These are phyloP conservation scores for Crithidia bombi DNA, from an alignment of 208 protist genomes.

Conservation along the genomic window DNA sequence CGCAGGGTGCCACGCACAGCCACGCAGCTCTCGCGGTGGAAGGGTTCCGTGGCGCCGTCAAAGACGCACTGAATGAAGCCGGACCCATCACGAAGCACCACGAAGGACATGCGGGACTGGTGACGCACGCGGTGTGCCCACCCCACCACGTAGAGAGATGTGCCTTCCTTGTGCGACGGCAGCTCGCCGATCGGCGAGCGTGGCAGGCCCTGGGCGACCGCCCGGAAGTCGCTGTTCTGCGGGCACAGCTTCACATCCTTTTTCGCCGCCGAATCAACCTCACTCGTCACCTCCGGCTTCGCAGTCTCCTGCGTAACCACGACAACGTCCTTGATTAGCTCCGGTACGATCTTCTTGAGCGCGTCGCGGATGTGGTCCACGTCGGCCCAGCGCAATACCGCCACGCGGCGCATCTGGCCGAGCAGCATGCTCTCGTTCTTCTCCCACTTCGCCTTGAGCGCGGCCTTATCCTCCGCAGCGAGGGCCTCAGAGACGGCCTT, in stretches of 20 bases:
- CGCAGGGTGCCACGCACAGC: conserved; percentile 77
- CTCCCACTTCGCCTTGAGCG: conserved; percentile 71
- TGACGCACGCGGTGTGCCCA: conserved; percentile 96
- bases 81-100: conserved; percentile 96
- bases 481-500: conserved; percentile 64
- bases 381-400: conserved; percentile 80
- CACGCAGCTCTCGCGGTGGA: conserved; percentile 90
- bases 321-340: conserved; percentile 60
- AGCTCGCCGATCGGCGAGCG: conserved; percentile 60
- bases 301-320: conserved; percentile 24
- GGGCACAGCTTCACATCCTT: conserved; percentile 61
- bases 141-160: conserved; percentile 87
- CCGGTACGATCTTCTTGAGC: conserved; percentile 70
- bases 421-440: conserved; percentile 89
- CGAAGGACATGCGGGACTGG: conserved; percentile 96
- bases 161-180: conserved; percentile 46
- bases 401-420: conserved; percentile 77
- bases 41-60: conserved; percentile 65
- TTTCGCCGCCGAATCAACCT: conserved; percentile 22
- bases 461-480: conserved; percentile 45
- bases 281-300: conserved; percentile 9
- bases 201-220: conserved; percentile 49
- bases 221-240: conserved; percentile 53
- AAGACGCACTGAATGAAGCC: conserved; percentile 97
- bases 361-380: conserved; percentile 62